Evolutionary conservation across 192 early-diverging fungal genomes (phyloP), one percentile per base, ranked within the genome.

Genomic region (Neocallimastix lanati): DNA sequence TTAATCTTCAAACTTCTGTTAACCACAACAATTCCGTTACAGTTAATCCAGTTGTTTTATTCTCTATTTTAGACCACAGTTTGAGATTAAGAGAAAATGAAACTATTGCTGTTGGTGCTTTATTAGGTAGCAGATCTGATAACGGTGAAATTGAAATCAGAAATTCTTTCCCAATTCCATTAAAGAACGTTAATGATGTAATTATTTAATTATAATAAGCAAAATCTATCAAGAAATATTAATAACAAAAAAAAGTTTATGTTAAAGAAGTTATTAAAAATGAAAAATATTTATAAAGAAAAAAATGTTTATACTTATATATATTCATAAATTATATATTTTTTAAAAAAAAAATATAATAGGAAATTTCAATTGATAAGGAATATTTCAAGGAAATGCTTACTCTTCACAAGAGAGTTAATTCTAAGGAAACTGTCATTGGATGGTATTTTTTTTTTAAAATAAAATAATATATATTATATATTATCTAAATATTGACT

Each of bases 51-150:
- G 87, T 96, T 28, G 95, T 96, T 18, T 87, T 96, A 50, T 94
- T 99, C 83, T 90, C 94, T 35, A 93, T 98, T 78, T 91, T 99
- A 25, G 95, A 96, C 87, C 96, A 98, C 86, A 95, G 86, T 82
- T 83, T 94, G 80, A 93, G 96, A 67, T 92, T 93, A 79, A 91
- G 94, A 82, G 29, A 78, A 25, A 93, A 93, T 80, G 88, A 88
- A 80, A 92, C 95, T 82, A 86, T 89, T 80, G 85, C 93, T 78
- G 95, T 96, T 28, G 97, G 97, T 77, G 94, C 93, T 27, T 88
- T 99, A 13, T 85, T 99, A 50, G 97, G 97, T 81, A 90, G 91
- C 77, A 89, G 93, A 78, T 94, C 92, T 84, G 93, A 95, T 78
- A 94, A 96, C 84, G 94, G 94, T 30, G 91, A 94, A 79, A 91